Evolutionary conservation across 805 yeast genomes (phyloP), one percentile per base, ranked within the genome.

Genomic region (Saturnispora quitensis): DNA sequence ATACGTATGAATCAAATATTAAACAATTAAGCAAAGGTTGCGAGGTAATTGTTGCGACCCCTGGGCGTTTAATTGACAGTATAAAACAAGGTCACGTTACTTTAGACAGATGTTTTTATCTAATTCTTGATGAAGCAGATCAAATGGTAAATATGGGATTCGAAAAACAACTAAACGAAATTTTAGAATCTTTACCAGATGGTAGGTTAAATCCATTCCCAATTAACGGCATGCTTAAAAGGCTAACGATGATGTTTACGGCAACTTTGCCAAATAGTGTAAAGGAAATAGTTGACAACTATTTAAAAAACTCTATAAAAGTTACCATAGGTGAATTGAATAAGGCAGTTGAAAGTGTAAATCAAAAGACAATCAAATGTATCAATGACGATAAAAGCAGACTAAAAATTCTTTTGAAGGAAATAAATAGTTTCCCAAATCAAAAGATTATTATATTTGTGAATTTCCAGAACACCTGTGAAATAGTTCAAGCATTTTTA

Each of bases 121-220:
- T 91, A 22, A 83, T 87, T 1, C 74, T 90, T 71, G 99, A 91
- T 69, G 99, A 91, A 68, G 96, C 97, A 2, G 99, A 91, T 66
- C 74, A 90, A 58, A 91, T 91, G 98, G 82, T 91, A 43, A 96
- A 89, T 64, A 76, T 91, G 79, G 97, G 97, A 4, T 91, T 91
- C 64, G 96, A 89, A 63, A 84, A 78, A 34, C 89, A 89, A 61
- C 77, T 91, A 45, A 76, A 75, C 22, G 72, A 75, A 42, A 80
- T 91, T 15, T 65, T 86, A 48, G 71, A 69, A 4, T 69, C 70
- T 36, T 69, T 87, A n/a, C 84, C 88, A 0, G 58, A 58, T 4
- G 65, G 84, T 49, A 63, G 86, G 50, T 82, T 81, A 47, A 87
- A 38, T 9, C 42, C 42, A 38, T 38, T 9, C 24, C 42, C 42